Conservation (phyloP, 2,329 filamentous ascomycete species). For the Chaetomium sp. region DNA sequence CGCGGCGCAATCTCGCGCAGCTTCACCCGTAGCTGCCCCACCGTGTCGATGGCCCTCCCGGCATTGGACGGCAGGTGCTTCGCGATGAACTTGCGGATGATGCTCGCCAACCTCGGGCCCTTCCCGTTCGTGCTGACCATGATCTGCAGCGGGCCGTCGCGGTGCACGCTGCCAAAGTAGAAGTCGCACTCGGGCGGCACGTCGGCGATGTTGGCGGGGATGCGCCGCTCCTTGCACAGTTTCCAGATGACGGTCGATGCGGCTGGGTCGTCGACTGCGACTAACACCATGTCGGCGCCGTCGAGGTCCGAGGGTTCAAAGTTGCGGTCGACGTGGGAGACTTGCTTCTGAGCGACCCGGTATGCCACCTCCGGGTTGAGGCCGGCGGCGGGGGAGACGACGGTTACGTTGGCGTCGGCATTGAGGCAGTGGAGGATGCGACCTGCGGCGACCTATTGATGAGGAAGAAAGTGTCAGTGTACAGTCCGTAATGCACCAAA, state of each 20-base stretch:
- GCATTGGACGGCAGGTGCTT: slow-evolving; percentile 73
- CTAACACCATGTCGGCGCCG: slow-evolving; percentile 80
- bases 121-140: slow-evolving; percentile 99
- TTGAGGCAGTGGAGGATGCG: slow-evolving; percentile 94
- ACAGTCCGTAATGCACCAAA: neutral
- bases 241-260: slow-evolving; percentile 93
- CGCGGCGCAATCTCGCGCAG: slow-evolving; percentile 75
- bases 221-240: slow-evolving; percentile 79
- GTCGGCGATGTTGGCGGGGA: slow-evolving; percentile 94
- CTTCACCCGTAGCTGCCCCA: slow-evolving; percentile 78
- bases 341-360: slow-evolving; percentile 73
- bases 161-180: slow-evolving; percentile 95
- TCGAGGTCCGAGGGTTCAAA: slow-evolving; percentile 90
- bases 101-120: slow-evolving; percentile 85
- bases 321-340: slow-evolving; percentile 77
- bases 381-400: slow-evolving; percentile 77
- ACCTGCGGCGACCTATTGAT: slow-evolving; percentile 82
- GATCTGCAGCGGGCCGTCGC: slow-evolving; percentile 92
- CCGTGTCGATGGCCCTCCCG: slow-evolving; percentile 81
- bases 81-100: slow-evolving; percentile 82
- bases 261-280: slow-evolving; percentile 88
- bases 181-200: slow-evolving; percentile 97
- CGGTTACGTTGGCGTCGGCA: slow-evolving; percentile 86
- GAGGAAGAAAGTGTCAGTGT: slow-evolving; percentile 1
- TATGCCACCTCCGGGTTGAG: slow-evolving; percentile 87